Evolutionary conservation across 345 rosid species (phyloP), one percentile per base, ranked within the genome.

Genomic region (Nephelium lappaceum): DNA sequence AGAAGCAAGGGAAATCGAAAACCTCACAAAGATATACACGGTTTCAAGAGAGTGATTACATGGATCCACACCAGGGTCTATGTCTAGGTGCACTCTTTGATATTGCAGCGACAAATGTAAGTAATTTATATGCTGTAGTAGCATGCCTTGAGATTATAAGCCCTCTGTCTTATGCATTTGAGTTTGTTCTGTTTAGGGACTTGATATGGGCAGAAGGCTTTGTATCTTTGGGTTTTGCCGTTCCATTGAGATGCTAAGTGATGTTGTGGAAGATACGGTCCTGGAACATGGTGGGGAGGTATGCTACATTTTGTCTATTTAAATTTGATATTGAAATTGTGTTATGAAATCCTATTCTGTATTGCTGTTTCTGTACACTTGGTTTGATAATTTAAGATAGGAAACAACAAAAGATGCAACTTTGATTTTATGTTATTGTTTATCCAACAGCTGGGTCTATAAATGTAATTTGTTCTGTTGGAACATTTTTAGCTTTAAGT

Each of bases 261-360:
- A 96, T 89, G 97, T 91, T 42, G 97, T 96, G 66, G 94, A 92
- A 85, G 99, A 93, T 70, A 91, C 94, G 45, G 98, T 94, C 55
- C 83, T 94, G 77, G 98, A 91, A 85, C 91, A 93, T 70, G 98
- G 99, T 74, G 98, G 97, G 67, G 98, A 93, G 93, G 98, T 95
- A 86, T 74, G 84, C 53, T 38, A 36, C 25, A n/a, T 23, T 57
- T 8, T 11, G 9, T 79, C 38, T 66, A 49, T 63, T 71, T 68
- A 42, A 6, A 38, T 65, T 45, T 10, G 23, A 39, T 65, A 9
- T 25, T 43, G 21, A 68, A 41, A 9, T 57, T 81, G 53, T 12
- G 43, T 31, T 71, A 27, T 51, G 39, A 60, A 60, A 74, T 74
- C 15, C 18, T 25, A 70, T 49, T 80, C 45, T 2, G 0, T 21